Evolutionary conservation across 352 stramenopile species (phyloP).

Genomic region (Pythium coloratum): DNA sequence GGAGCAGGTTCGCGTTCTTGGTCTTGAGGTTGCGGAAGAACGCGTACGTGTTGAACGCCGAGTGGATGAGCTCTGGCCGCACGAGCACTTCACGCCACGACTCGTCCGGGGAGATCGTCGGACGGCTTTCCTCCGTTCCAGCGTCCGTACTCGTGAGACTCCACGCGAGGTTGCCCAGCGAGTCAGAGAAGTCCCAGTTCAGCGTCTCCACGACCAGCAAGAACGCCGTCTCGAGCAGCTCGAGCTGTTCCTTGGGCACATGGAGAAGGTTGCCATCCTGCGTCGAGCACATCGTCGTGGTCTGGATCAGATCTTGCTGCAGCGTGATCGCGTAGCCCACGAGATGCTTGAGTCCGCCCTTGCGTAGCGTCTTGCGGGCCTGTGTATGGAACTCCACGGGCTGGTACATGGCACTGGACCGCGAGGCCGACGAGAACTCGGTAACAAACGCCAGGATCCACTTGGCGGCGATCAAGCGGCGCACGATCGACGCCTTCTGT

Average conservation of each 20-base stretch:
- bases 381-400: conserved; percentile 85
- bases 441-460: conserved; percentile 85
- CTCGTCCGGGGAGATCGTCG: conserved; percentile 55
- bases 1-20: conserved; percentile 71
- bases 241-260: conserved; percentile 61
- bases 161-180: conserved; percentile 66
- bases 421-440: conserved; percentile 80
- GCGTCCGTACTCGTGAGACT: conserved; percentile 44
- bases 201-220: conserved; percentile 75
- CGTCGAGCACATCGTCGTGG: conserved; percentile 49
- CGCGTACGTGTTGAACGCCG: conserved; percentile 84
- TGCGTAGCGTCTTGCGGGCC: conserved; percentile 58
- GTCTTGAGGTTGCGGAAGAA: conserved; percentile 71
- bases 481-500: conserved; percentile 19
- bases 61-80: conserved; percentile 74
- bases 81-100: conserved; percentile 73
- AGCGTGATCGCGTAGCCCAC: conserved; percentile 60
- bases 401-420: conserved; percentile 78
- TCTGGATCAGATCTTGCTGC: conserved; percentile 71
- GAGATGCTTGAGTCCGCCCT: conserved; percentile 59
- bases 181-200: conserved; percentile 76
- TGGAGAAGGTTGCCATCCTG: conserved; percentile 32
- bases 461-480: conserved; percentile 67
- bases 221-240: conserved; percentile 77
- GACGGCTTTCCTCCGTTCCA: conserved; percentile 36